These are phyloP conservation scores for Suillus discolor DNA, from an alignment of 768 basidiomycete genomes.

Conservation along the genomic window DNA sequence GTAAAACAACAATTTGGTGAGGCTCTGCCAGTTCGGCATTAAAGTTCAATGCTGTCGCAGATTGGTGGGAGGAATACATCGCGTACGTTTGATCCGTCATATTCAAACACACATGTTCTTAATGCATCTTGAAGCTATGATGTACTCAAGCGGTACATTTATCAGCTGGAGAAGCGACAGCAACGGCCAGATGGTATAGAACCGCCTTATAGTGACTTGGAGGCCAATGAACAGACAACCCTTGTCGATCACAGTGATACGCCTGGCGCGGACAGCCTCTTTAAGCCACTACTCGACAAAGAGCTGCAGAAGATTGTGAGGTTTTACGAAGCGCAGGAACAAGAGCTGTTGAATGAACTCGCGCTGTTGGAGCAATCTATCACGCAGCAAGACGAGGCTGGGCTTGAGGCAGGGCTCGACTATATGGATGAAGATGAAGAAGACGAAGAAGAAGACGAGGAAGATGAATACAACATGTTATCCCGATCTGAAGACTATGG, in stretches of 20 bases:
- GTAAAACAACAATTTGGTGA: not conserved
- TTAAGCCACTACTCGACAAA: constrained; percentile 74
- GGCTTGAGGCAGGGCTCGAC: constrained; percentile 48
- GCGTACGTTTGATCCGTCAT: constrained; percentile 52
- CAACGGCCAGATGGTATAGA: constrained; percentile 44
- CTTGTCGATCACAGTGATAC: constrained; percentile 47
- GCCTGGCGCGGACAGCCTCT: constrained; percentile 55
- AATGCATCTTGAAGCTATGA: constrained; percentile 61
- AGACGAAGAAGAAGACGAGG: constrained; percentile 62
- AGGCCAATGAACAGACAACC: constrained; percentile 61
- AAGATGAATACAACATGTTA: constrained; percentile 38
- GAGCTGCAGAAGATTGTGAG: constrained; percentile 79
- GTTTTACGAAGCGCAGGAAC: constrained; percentile 82
- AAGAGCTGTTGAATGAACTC: constrained; percentile 66
- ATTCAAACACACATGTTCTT: not conserved
- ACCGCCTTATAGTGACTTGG: constrained; percentile 52
- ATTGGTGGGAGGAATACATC: constrained; percentile 94
- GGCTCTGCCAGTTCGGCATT: constrained; percentile 62
- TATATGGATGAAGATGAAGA: constrained; percentile 52
- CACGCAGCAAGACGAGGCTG: constrained; percentile 59
- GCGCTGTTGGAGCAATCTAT: constrained; percentile 60
- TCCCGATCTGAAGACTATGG: constrained; percentile 27
- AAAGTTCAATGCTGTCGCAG: constrained; percentile 88
- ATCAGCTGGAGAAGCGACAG: constrained; percentile 82
- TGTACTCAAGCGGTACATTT: constrained; percentile 80